Evolutionary conservation across 2,329 filamentous ascomycete species (phyloP).

Genomic region (Iodosphaeria phyllophila): DNA sequence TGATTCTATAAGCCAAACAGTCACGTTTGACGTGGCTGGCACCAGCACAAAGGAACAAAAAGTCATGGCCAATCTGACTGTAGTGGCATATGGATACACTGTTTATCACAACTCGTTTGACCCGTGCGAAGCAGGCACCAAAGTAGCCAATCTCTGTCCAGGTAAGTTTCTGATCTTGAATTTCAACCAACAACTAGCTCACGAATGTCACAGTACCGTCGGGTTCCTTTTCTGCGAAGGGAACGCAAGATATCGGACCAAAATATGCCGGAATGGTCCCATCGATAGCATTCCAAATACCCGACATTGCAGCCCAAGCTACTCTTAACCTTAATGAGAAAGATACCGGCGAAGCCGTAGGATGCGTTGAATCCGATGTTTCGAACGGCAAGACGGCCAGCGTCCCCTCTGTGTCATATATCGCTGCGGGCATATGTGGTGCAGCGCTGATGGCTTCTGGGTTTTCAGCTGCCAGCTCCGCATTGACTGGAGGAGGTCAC

Average conservation of each 20-base stretch:
- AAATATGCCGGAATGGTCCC: slow-evolving; percentile 62
- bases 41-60: slow-evolving; percentile 57
- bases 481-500: slow-evolving; percentile 33
- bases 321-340: slow-evolving; percentile 54
- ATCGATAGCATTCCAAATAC: slow-evolving; percentile 72
- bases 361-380: slow-evolving; percentile 67
- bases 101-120: slow-evolving; percentile 70
- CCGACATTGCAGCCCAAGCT: slow-evolving; percentile 75
- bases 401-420: slow-evolving; percentile 60
- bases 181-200: too few species aligned
- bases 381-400: slow-evolving; percentile 73
- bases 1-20: slow-evolving; percentile 50
- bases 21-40: slow-evolving; percentile 71
- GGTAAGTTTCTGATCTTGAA: too few species aligned
- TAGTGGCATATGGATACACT: slow-evolving; percentile 67
- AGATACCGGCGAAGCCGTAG: slow-evolving; percentile 43
- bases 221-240: slow-evolving; percentile 55
- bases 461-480: slow-evolving; percentile 46
- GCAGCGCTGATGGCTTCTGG: slow-evolving; percentile 61
- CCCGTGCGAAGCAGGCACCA: slow-evolving; percentile 53
- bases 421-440: slow-evolving; percentile 71
- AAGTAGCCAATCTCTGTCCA: slow-evolving; percentile 63
- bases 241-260: slow-evolving; percentile 51
- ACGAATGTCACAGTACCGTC: slow-evolving; percentile 38
- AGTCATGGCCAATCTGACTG: slow-evolving; percentile 56